phyloP scores from a whole-genome alignment of 768 basidiomycete genomes.

The Termitomyces heimii region DNA sequence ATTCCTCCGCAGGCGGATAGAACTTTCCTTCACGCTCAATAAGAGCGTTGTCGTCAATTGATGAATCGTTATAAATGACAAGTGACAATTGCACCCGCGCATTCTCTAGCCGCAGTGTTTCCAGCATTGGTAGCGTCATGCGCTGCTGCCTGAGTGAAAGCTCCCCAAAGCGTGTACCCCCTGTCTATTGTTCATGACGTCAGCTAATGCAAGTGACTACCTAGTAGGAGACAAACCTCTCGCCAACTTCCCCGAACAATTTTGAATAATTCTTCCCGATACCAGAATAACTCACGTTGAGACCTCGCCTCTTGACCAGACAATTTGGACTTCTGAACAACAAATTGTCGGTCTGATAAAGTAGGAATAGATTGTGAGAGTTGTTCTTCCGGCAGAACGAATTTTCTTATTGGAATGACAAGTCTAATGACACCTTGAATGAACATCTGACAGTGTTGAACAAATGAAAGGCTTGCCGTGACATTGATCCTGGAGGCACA shows the following conservation, averaged over 20 bases:
- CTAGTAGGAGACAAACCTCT: constrained; percentile 54
- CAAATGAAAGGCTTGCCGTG: constrained; percentile 45
- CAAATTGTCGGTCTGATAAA: constrained; percentile 85
- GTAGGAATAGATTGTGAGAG: constrained; percentile 74
- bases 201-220: neutral
- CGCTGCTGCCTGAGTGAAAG: constrained; percentile 74
- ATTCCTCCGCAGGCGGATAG: constrained; percentile 50
- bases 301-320: constrained; percentile 50
- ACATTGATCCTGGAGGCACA: constrained; percentile 85
- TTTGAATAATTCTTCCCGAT: constrained; percentile 81
- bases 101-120: constrained; percentile 64
- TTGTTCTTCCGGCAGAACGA: constrained; percentile 51
- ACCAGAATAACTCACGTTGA: constrained; percentile 91
- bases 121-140: constrained; percentile 75
- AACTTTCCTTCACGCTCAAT: constrained; percentile 35
- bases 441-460: neutral
- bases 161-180: constrained; percentile 69
- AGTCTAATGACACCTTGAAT: constrained; percentile 33
- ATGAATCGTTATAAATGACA: constrained; percentile 20
- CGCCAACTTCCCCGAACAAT: constrained; percentile 70
- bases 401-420: constrained; percentile 66
- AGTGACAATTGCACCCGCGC: constrained; percentile 56
- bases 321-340: constrained; percentile 70
- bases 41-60: constrained; percentile 16
- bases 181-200: constrained; percentile 44